Percentiles rank a stretch among this genome's conserved stretches.
phyloP scores from a whole-genome alignment of 2,329 filamentous ascomycete genomes.

The Paradendryphiella salina region DNA sequence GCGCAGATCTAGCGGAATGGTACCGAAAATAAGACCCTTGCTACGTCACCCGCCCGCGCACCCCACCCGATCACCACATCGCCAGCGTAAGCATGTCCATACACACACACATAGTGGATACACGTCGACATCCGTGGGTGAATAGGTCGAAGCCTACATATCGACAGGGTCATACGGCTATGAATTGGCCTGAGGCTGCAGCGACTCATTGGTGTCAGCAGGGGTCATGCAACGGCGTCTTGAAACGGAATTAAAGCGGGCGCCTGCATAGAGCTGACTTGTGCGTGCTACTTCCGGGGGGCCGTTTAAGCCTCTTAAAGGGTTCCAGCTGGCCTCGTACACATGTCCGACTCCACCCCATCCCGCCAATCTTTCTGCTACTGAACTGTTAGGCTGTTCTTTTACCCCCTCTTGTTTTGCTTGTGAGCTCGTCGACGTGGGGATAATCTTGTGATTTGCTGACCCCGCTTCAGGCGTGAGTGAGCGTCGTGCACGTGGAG shows the following conservation, averaged over 20 bases:
- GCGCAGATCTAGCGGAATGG: slow-evolving; percentile 13
- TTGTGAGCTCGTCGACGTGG: no score
- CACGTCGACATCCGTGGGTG: not conserved
- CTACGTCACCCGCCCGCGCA: slow-evolving; percentile 9
- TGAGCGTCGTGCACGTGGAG: no score
- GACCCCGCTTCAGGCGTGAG: slow-evolving; percentile 7
- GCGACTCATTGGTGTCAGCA: slow-evolving; percentile 38
- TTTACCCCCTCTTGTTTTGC: no score
- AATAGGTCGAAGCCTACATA: not conserved
- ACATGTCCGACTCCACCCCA: slow-evolving; percentile 24
- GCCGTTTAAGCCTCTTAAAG: slow-evolving; percentile 23
- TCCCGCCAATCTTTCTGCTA: slow-evolving; percentile 16
- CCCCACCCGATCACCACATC: not conserved
- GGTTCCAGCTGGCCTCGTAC: slow-evolving; percentile 24
- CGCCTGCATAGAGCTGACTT: slow-evolving; percentile 41
- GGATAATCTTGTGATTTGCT: not conserved
- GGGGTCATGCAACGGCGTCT: slow-evolving; percentile 43
- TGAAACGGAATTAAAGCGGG: slow-evolving; percentile 42
- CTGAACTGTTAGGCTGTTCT: not conserved
- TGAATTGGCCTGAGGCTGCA: slow-evolving; percentile 25
- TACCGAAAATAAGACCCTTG: slow-evolving; percentile 13
- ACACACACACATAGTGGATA: not conserved
- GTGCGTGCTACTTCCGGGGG: slow-evolving; percentile 10
- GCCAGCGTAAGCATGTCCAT: not conserved
- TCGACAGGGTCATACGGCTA: not conserved